Conservation (phyloP, 257 asterid genomes). For the Nicotiana obtusifolia region DNA sequence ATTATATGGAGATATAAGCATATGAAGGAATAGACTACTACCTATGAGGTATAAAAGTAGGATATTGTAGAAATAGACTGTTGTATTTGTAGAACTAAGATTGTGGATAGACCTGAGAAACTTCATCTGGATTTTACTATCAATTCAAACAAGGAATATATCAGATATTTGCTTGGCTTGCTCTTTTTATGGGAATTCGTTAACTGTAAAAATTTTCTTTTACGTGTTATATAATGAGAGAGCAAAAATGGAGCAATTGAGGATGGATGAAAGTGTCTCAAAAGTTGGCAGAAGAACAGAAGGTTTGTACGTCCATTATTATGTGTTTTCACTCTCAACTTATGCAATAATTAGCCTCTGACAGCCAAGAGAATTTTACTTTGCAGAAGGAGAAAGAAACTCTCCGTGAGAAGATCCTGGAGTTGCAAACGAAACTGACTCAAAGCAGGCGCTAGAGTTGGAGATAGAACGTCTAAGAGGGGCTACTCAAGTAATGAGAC, state of each 20-base stretch:
- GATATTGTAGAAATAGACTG: background rate
- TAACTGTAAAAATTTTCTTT: conserved; percentile 20
- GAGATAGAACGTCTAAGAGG: conserved; percentile 50
- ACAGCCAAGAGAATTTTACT: conserved; percentile 11
- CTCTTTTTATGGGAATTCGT: background rate
- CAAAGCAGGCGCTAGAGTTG: conserved; percentile 55
- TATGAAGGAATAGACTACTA: background rate
- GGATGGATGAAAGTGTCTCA: conserved; percentile 46
- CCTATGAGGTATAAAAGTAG: background rate
- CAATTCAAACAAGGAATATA: background rate
- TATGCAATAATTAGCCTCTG: background rate
- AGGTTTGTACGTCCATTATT: conserved; percentile 31
- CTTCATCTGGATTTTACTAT: background rate
- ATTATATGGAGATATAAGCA: background rate
- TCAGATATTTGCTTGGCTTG: background rate
- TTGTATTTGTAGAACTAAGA: background rate
- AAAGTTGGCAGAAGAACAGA: conserved; percentile 60
- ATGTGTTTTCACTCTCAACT: background rate
- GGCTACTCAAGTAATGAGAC: conserved; percentile 44
- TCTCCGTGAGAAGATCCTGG: conserved; percentile 42
- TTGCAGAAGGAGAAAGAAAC: conserved; percentile 55
- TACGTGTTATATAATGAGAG: conserved; percentile 36
- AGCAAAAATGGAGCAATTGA: conserved; percentile 60
- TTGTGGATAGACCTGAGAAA: background rate
- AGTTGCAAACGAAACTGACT: conserved; percentile 57